A percentile compares a stretch with the other conserved stretches of the same genome.
phyloP scores from a whole-genome alignment of 345 rosid genomes.

The Populus davidiana region DNA sequence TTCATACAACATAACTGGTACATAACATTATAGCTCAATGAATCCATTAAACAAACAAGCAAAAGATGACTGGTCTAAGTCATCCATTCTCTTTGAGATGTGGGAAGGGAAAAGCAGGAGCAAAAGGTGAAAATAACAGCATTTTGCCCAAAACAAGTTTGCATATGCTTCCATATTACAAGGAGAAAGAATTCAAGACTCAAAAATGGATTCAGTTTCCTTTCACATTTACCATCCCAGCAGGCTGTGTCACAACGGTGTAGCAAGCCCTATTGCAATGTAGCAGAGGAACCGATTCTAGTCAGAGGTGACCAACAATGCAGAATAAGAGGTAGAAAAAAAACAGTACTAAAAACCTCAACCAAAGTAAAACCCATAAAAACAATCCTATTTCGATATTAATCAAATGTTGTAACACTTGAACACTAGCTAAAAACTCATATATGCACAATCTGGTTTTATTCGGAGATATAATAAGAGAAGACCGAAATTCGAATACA shows the following conservation, averaged over 20 bases:
- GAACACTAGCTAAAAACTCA: neutral
- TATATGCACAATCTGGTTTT: neutral
- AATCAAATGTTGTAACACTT: neutral
- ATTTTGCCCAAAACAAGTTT: slow-evolving; percentile 9
- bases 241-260: neutral
- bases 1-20: neutral
- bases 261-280: neutral
- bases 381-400: too few relatives aligned
- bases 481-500: neutral
- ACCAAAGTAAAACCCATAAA: neutral
- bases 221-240: slow-evolving; percentile 32
- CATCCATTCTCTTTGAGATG: neutral
- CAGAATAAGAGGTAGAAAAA: neutral
- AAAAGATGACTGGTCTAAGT: neutral
- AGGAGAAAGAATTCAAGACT: slow-evolving; percentile 10
- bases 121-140: neutral
- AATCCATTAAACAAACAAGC: neutral
- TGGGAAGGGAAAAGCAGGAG: too few relatives aligned
- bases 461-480: neutral
- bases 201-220: slow-evolving; percentile 19
- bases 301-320: neutral
- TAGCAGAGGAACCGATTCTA: neutral
- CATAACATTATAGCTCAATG: neutral
- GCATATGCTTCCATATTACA: slow-evolving; percentile 9
- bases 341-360: neutral